These are phyloP conservation scores for Podospora appendiculata DNA, from an alignment of 495 filamentous ascomycete species.

Conservation along the genomic window DNA sequence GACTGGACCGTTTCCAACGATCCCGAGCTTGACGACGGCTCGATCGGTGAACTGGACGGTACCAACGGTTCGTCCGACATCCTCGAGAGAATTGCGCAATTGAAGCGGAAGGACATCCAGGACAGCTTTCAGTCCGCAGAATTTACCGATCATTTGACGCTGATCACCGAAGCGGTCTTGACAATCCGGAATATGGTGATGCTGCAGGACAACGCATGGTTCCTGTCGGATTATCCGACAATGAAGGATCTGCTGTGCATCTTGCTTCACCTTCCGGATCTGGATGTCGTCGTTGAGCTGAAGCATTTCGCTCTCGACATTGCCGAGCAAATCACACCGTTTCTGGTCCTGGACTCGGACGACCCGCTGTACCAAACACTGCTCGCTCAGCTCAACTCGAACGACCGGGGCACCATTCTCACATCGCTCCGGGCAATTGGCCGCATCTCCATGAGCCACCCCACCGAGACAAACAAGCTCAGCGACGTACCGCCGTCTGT, in stretches of 20 bases:
- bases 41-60: constrained; percentile 58
- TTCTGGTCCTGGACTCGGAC: constrained; percentile 57
- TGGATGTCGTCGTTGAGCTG: constrained; percentile 71
- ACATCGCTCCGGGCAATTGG: constrained; percentile 77
- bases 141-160: constrained; percentile 60
- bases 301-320: constrained; percentile 91
- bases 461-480: constrained; percentile 64
- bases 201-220: constrained; percentile 77
- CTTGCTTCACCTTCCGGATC: constrained; percentile 66
- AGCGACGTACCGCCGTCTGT: constrained; percentile 57
- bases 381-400: constrained; percentile 57
- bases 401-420: constrained; percentile 80
- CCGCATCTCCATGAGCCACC: constrained; percentile 78
- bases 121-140: constrained; percentile 72
- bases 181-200: constrained; percentile 92
- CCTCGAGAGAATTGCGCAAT: constrained; percentile 53
- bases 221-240: constrained; percentile 62
- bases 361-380: constrained; percentile 77
- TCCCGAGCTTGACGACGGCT: constrained; percentile 40
- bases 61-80: constrained; percentile 71
- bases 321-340: constrained; percentile 82
- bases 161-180: constrained; percentile 78
- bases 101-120: constrained; percentile 43
- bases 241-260: constrained; percentile 77
- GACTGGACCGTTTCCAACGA: constrained; percentile 72